Percentiles rank a stretch among this genome's conserved stretches.
Evolutionary conservation across 2,329 filamentous ascomycete species (phyloP).

Genomic region (Claviceps sp.): DNA sequence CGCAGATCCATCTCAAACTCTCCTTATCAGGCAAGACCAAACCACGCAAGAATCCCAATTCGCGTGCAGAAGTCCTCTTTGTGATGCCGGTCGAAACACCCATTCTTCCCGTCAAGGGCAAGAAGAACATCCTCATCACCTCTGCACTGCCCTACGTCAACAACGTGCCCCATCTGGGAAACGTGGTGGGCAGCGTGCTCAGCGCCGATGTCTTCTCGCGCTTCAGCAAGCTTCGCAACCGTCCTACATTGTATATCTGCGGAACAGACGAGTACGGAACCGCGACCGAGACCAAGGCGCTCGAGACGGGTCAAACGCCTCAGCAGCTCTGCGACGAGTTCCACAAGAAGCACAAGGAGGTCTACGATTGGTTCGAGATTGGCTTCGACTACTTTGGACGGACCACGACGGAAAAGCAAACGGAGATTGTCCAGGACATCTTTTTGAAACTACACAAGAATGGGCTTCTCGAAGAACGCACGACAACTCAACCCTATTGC

Average conservation of each 20-base stretch:
- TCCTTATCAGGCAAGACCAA: not conserved
- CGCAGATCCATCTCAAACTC: not conserved
- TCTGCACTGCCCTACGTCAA: conserved; percentile 76
- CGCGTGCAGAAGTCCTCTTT: not conserved
- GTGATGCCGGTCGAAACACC: conserved; percentile 14
- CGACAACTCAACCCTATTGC: conserved; percentile 83
- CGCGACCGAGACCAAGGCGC: conserved; percentile 87
- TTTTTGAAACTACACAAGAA: conserved; percentile 82
- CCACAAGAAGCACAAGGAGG: conserved; percentile 74
- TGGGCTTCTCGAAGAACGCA: conserved; percentile 74
- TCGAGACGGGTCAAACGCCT: conserved; percentile 74
- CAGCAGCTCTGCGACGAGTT: conserved; percentile 85
- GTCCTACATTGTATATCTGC: conserved; percentile 73
- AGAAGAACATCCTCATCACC: conserved; percentile 82
- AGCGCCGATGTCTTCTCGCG: conserved; percentile 78
- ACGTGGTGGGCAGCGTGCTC: conserved; percentile 76
- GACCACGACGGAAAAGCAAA: conserved; percentile 80
- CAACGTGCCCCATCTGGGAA: conserved; percentile 72
- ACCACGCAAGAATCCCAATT: not conserved
- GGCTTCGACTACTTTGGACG: conserved; percentile 90
- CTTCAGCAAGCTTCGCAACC: conserved; percentile 67
- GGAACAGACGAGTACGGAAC: conserved; percentile 86
- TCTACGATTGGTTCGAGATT: conserved; percentile 95
- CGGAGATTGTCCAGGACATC: conserved; percentile 82
- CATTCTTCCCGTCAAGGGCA: conserved; percentile 54